Base-by-base conservation (phyloP, 1,284 basidiomycete genomes). In the Austroboletus novae-zelandiae region DNA sequence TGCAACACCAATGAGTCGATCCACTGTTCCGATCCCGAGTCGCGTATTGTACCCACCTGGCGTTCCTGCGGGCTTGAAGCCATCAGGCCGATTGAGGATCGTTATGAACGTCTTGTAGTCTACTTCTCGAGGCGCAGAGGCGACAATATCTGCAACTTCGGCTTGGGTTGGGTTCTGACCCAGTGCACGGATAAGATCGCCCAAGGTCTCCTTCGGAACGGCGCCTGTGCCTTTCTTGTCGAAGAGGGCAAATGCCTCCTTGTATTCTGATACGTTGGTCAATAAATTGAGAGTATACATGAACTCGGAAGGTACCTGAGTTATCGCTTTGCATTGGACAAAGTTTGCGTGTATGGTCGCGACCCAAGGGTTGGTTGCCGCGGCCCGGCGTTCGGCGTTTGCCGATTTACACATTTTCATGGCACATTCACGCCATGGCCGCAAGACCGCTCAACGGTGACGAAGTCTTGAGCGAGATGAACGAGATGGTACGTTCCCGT, bases 151-250 rank as follows among this genome's bases (percentile, higher is more conserved):
- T 9, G 83, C 45, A 6, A 99, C 94, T 71, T 99, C 94, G 25
- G 92, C 89, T 71, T 99, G 96, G 0, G 97, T 99, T 7, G 96
- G 96, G 71, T 99, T 99, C 76, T 99, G 96, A 1, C 97, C 97
- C 1, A 99, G 76, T 0, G 94, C 94, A 45, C 97, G 86, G 17
- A 99, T 76, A 8, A 99, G 83, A 72, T 99, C 96, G n/a, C 96
- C 96, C 1, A 99, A 77, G 1, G 86, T 89, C 59, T 95, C 91
- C 15, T 90, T 77, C 1, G 61, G 86, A 32, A 99, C 91, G 39
- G 88, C 52, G 17, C 94, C 94, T 3, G 90, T 92, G 30, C 96
- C 95, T 62, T 88, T 87, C 77, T 99, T 99, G 77, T 99, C 96
- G 69, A 98, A 98, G 25, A 99, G 86, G 31, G 94, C 94, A 66